Conservation (phyloP, 768 basidiomycete species). For the Xanthoconium stramineum region DNA sequence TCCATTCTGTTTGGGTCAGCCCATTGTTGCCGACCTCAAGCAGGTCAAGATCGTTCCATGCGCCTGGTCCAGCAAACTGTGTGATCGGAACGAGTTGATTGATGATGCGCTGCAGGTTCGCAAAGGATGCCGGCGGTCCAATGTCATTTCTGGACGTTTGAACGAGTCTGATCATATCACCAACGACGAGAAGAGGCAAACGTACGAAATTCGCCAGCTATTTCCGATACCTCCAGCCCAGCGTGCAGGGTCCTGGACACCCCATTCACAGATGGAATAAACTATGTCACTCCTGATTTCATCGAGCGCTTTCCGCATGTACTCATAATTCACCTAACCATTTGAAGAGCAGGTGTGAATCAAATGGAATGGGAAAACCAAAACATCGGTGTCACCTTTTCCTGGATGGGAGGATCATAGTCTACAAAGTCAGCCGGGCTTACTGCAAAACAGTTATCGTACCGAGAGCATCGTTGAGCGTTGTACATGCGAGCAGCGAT, state of each 20-base stretch:
- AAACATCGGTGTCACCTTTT: background rate
- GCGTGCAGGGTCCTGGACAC: constrained; percentile 51
- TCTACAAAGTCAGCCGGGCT: constrained; percentile 3
- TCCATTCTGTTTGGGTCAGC: constrained; percentile 28
- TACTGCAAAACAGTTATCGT: constrained; percentile 13
- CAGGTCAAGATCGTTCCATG: constrained; percentile 52
- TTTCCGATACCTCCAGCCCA: constrained; percentile 46
- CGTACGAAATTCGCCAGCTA: constrained; percentile 50
- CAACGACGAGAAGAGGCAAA: background rate
- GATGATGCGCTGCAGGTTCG: constrained; percentile 11
- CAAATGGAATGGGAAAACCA: background rate
- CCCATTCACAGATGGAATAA: constrained; percentile 52
- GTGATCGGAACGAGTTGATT: constrained; percentile 42
- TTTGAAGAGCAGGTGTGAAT: background rate
- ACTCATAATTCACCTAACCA: background rate
- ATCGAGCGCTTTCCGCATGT: constrained; percentile 12
- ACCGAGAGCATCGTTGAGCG: background rate
- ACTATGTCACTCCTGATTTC: constrained; percentile 27
- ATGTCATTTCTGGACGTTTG: constrained; percentile 4
- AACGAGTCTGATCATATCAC: background rate
- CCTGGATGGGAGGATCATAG: background rate
- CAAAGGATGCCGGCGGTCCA: constrained; percentile 12
- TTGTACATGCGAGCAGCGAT: too few relatives aligned
- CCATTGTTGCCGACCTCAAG: constrained; percentile 51
- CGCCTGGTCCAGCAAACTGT: constrained; percentile 44